A percentile compares a stretch with the other conserved stretches of the same genome.
Conservation (phyloP, 2,329 filamentous ascomycete species). For the Salinomyces thailandicus region DNA sequence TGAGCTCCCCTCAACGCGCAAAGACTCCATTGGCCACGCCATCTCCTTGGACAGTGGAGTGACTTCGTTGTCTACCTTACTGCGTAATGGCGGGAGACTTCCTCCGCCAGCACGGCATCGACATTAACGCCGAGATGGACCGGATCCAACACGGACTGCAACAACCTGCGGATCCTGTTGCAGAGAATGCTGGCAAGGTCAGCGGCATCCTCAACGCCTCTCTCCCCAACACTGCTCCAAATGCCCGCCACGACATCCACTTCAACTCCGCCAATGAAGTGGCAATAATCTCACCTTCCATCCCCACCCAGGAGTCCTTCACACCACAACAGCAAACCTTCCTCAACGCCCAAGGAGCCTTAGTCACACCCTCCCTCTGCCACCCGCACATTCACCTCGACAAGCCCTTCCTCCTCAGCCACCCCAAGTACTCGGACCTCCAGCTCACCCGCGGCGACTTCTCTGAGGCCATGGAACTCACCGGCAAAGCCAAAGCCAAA, state of each 20-base stretch:
- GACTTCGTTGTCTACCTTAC: too few relatives aligned
- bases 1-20: too few relatives aligned
- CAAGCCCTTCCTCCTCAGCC: constrained; percentile 51
- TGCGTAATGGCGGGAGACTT: constrained; percentile 21
- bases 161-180: background rate
- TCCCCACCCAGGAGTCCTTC: too few relatives aligned
- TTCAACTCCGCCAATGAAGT: background rate
- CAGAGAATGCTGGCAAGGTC: too few relatives aligned
- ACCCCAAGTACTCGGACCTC: constrained; percentile 50
- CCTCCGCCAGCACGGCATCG: constrained; percentile 23
- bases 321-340: constrained; percentile 19
- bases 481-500: constrained; percentile 49
- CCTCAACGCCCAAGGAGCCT: constrained; percentile 31
- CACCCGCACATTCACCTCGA: constrained; percentile 67
- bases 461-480: constrained; percentile 52
- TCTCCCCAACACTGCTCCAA: constrained; percentile 8
- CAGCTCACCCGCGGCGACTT: constrained; percentile 53
- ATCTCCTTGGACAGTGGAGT: too few relatives aligned
- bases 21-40: too few relatives aligned
- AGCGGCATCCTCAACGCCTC: constrained; percentile 9
- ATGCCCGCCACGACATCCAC: constrained; percentile 10
- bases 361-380: constrained; percentile 49
- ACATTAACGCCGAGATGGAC: constrained; percentile 25
- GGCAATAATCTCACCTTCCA: constrained; percentile 6
- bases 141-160: constrained; percentile 15